Base-by-base conservation (phyloP, 768 basidiomycete genomes). In the Filobasidium floriforme region DNA sequence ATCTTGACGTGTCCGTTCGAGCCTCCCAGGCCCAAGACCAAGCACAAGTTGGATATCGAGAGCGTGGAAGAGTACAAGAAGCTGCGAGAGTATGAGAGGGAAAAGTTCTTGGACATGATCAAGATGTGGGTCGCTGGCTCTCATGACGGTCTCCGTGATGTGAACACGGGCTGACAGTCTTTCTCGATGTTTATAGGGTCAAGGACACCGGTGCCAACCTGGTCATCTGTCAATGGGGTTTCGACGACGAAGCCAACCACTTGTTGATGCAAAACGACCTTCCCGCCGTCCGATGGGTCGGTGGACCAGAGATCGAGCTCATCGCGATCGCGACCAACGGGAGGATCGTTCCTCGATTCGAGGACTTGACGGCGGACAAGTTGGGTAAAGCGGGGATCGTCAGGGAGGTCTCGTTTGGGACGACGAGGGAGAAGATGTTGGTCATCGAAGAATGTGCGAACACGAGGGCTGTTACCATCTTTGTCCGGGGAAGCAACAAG, bases 221-320 rank as follows among this genome's bases (percentile, higher is more conserved):
- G 67, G 96, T 99, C 70, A 97, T 99, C 73, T 99, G 96, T 80
- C 96, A 99, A 77, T 99, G 96, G 96, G 96, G 96, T 67, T 99
- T 99, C 76, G 96, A 99, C 76, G 96, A 99, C 75, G 96, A 99
- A 80, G 96, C 96, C 52, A 99, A 99, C 76, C 96, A 98, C 77
- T 71, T 98, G 73, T 80, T 99, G 70, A 92, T 98, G 90, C 92
- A 96, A 82, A 98, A 97, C 73, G 90, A 93, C 15, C 83, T 99
- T 41, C 96, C 96, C 51, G 90, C 96, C 32, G 94, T 98, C 37
- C 85, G 96, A 76, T 98, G 96, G 96, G 96, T 99, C 64, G 96
- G 96, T 67, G 96, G 96, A 26, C 96, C 96, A 3, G 96, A 99
- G 78, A 99, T 99, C 69, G 96, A 99, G 87, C 92, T 92, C 62